Evolutionary conservation across 768 basidiomycete species (phyloP).

Genomic region (Pisolithus albus): DNA sequence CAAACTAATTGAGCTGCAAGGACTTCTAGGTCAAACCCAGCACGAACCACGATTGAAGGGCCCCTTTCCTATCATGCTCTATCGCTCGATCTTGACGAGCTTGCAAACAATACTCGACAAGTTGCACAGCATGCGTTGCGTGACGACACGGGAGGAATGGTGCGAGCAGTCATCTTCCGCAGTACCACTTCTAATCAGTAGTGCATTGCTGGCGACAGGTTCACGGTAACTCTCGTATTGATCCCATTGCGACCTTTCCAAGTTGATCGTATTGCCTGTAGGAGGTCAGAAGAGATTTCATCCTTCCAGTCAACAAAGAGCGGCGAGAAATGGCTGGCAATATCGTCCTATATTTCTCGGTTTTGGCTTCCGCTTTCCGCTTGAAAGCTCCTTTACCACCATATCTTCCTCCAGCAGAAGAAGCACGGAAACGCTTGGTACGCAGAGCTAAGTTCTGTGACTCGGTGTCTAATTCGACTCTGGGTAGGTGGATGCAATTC

Average conservation of each 20-base stretch:
- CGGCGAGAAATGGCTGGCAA: conserved; percentile 93
- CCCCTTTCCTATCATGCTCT: conserved; percentile 82
- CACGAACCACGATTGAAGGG: conserved; percentile 95
- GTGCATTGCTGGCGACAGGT: conserved; percentile 39
- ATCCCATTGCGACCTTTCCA: neutral
- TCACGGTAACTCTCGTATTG: conserved; percentile 46
- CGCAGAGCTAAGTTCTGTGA: conserved; percentile 11
- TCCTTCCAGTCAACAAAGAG: conserved; percentile 83
- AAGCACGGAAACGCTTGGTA: conserved; percentile 73
- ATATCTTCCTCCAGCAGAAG: conserved; percentile 90
- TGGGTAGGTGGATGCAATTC: conserved; percentile 72
- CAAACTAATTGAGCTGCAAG: conserved; percentile 80
- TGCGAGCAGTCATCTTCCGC: conserved; percentile 25
- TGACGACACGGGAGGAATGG: conserved; percentile 96
- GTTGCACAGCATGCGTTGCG: conserved; percentile 93
- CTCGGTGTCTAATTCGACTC: neutral
- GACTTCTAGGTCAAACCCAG: conserved; percentile 78
- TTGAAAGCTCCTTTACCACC: conserved; percentile 93
- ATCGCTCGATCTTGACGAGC: conserved; percentile 76
- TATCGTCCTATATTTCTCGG: conserved; percentile 84
- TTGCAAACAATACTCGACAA: conserved; percentile 82
- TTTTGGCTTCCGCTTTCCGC: conserved; percentile 69
- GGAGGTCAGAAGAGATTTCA: conserved; percentile 81
- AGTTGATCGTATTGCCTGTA: conserved; percentile 22
- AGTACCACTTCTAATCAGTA: conserved; percentile 5